Percentiles rank a stretch among this genome's conserved stretches.
Evolutionary conservation across 345 rosid species (phyloP).

Genomic region (Eucalyptus leucophloia): DNA sequence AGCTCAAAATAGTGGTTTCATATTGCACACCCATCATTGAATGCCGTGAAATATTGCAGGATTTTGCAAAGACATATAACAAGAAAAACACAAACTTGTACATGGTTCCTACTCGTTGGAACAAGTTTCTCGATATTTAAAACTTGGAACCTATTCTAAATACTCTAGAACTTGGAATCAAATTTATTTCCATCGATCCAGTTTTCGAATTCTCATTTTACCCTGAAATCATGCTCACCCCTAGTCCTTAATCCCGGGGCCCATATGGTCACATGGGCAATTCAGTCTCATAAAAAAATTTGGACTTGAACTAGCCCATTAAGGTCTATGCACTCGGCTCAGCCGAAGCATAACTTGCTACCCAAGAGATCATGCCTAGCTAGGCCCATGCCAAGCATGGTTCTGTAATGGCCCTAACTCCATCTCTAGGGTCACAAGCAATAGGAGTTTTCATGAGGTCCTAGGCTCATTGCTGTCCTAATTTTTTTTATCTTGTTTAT

Average conservation of each 20-base stretch:
- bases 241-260: not conserved
- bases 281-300: not conserved
- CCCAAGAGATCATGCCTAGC: not conserved
- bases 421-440: too few relatives aligned
- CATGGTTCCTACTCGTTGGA: not conserved
- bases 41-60: too few relatives aligned
- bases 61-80: too few relatives aligned
- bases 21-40: too few relatives aligned
- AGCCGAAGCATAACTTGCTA: not conserved
- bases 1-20: too few relatives aligned
- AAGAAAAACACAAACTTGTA: too few relatives aligned
- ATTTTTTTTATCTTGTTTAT: too few relatives aligned
- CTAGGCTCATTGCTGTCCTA: rapidly evolving
- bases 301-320: not conserved
- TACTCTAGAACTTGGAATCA: not conserved
- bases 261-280: not conserved
- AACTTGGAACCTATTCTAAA: not conserved
- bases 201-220: not conserved
- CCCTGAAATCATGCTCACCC: not conserved
- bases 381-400: not conserved
- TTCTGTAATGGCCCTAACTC: too few relatives aligned
- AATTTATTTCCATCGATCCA: not conserved
- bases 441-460: too few relatives aligned
- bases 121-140: not conserved
- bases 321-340: not conserved